These are phyloP conservation scores for Pyricularia sp. DNA, from an alignment of 2,329 filamentous ascomycete genomes.

Conservation along the genomic window DNA sequence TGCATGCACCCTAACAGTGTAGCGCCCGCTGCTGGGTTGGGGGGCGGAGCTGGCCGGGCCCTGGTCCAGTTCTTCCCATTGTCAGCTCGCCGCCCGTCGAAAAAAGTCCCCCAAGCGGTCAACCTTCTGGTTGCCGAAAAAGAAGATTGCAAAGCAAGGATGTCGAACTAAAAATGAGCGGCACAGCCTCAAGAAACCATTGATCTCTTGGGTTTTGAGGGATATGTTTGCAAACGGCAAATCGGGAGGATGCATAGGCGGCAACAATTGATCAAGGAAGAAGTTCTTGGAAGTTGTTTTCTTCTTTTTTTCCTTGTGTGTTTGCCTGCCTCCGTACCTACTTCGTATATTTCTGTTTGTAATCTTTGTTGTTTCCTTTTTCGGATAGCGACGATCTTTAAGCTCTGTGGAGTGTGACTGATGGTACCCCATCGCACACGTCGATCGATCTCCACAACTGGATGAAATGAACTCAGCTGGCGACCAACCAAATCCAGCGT, in stretches of 20 bases:
- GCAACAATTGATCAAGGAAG: background rate
- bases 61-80: background rate
- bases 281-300: background rate
- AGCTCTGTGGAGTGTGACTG: background rate
- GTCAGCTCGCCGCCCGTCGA: background rate
- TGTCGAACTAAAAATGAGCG: background rate
- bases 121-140: background rate
- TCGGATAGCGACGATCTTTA: background rate
- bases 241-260: background rate
- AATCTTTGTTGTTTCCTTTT: background rate
- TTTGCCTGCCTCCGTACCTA: too few relatives aligned
- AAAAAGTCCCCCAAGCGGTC: background rate
- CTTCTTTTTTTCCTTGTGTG: too few relatives aligned
- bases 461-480: background rate
- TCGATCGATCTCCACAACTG: background rate
- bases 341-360: background rate
- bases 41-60: background rate
- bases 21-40: background rate
- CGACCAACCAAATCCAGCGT: background rate
- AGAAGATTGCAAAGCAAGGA: background rate
- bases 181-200: background rate
- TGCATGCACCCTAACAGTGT: background rate
- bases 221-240: background rate
- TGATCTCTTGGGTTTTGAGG: background rate
- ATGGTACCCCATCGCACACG: background rate